Base-by-base conservation (phyloP, 768 basidiomycete genomes). In the Pleurotus tuber-regium region DNA sequence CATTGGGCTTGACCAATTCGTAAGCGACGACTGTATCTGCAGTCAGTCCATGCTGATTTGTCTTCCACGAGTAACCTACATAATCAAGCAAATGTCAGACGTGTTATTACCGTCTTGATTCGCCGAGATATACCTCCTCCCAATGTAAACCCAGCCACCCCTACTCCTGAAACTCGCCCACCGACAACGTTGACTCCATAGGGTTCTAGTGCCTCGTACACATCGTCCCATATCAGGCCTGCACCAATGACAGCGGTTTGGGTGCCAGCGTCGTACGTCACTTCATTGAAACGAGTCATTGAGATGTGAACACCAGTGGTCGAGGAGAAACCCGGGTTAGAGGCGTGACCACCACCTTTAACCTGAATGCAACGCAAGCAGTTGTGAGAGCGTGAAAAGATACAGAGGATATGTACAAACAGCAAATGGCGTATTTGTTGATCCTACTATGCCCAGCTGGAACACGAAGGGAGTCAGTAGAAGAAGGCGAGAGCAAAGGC, bases 141-240 rank as follows among this genome's bases (percentile, higher is more conserved):
- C 0, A 86, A 66, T 9, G 70, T 74, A 54, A 83, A 77, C 1
- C 84, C 82, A 16, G 74, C 82, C 16, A 84, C 79, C 23, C 82
- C 82, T 19, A 83, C 76, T 8, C 82, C 82, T 7, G 75, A 63
- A 3, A 83, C 78, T 2, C 84, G 69, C 3, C 78, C 82, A 0
- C 85, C 84, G 7, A 84, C 72, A 12, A 86, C 80, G 40, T 71
- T 80, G 9, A 82, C 76, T 4, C 68, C 70, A 50, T 69, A 58
- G 0, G 76, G 78, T 31, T 63, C 70, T 3, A 87, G 70, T 4
- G 75, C 77, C 2, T 69, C 67, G 55, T 86, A 87, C 1, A 64
- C 82, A 26, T 84, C 77, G 60, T 88, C 85, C 84, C 84, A 87
- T 23, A 82, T 69, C n/a, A 80, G 59, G 4, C 77, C 77, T 4